Conservation (phyloP, 768 basidiomycete species). For the Krasilnikovozyma curviuscula region DNA sequence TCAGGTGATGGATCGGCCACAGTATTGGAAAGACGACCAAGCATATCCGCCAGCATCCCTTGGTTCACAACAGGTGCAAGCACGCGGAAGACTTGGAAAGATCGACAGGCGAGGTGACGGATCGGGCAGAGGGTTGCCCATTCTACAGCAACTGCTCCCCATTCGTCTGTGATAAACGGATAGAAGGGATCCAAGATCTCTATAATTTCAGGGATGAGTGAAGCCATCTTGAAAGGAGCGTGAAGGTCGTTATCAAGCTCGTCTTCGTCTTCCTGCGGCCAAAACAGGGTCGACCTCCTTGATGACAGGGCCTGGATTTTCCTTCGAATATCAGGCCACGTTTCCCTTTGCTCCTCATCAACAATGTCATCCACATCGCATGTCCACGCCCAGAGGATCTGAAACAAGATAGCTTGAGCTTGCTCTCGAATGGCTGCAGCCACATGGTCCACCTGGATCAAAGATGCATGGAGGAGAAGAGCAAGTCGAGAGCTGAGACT, state of each 20-base stretch:
- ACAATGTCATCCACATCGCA: conserved; percentile 17
- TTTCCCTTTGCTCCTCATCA: conserved; percentile 11
- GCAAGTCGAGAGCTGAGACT: conserved; percentile 44
- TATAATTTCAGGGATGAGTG: conserved; percentile 47
- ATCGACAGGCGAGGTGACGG: conserved; percentile 65
- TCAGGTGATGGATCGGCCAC: conserved; percentile 56
- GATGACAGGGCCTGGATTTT: conserved; percentile 16
- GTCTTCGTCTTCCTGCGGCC: conserved; percentile 18
- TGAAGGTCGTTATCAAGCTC: conserved; percentile 16
- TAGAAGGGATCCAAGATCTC: conserved; percentile 48
- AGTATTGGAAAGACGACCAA: conserved; percentile 67
- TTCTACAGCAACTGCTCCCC: conserved; percentile 58
- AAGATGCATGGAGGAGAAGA: conserved; percentile 53
- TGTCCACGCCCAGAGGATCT: conserved; percentile 57
- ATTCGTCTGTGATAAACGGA: conserved; percentile 47
- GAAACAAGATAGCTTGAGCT: conserved; percentile 63
- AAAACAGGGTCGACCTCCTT: conserved; percentile 17
- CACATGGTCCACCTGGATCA: conserved; percentile 67
- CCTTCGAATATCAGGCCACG: conserved; percentile 17
- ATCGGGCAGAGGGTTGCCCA: conserved; percentile 82
- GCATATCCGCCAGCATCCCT: conserved; percentile 51
- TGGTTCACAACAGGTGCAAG: conserved; percentile 52
- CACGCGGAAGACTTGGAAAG: conserved; percentile 72
- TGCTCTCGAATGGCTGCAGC: conserved; percentile 46
- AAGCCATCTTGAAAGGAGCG: conserved; percentile 22